phyloP scores from a whole-genome alignment of 768 basidiomycete genomes.

The Pleurotus cornucopiae region DNA sequence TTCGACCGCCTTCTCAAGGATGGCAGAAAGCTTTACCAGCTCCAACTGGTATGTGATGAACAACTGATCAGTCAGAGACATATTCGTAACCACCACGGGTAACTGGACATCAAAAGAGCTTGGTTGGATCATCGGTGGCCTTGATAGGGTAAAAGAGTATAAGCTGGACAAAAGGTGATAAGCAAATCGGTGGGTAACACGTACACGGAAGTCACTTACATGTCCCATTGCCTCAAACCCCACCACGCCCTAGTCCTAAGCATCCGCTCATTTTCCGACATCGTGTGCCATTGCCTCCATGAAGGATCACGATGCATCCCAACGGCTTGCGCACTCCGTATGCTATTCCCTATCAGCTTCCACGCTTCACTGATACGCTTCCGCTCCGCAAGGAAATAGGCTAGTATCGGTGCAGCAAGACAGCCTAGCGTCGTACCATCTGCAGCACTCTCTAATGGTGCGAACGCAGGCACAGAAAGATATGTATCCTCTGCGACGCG shows the following conservation, averaged over 20 bases:
- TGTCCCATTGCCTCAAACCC: slow-evolving; percentile 38
- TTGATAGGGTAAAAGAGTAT: slow-evolving; percentile 39
- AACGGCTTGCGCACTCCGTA: slow-evolving; percentile 35
- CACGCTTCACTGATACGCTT: slow-evolving; percentile 48
- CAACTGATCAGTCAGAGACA: slow-evolving; percentile 29
- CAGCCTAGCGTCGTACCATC: slow-evolving; percentile 45
- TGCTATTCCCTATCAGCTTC: slow-evolving; percentile 38
- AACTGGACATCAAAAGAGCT: slow-evolving; percentile 34
- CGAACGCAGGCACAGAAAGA: slow-evolving; percentile 28
- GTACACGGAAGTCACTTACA: slow-evolving; percentile 22
- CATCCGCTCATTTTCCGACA: slow-evolving; percentile 37
- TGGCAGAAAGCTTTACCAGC: slow-evolving; percentile 31
- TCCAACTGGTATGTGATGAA: slow-evolving; percentile 24
- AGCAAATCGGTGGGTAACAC: slow-evolving; percentile 9
- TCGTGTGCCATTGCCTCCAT: slow-evolving; percentile 36
- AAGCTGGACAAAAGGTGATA: slow-evolving; percentile 22
- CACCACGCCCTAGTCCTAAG: slow-evolving; percentile 41
- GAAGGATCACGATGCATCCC: slow-evolving; percentile 42
- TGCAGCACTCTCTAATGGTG: slow-evolving; percentile 33
- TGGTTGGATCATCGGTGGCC: slow-evolving; percentile 37
- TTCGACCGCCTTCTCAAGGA: slow-evolving; percentile 37
- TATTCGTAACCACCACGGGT: slow-evolving; percentile 25
- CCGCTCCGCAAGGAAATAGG: slow-evolving; percentile 39
- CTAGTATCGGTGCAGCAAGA: slow-evolving; percentile 40
- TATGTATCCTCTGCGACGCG: slow-evolving; percentile 43